Evolutionary conservation across 345 rosid genomes (phyloP).

Genomic region (Bruguiera gymnorhiza): DNA sequence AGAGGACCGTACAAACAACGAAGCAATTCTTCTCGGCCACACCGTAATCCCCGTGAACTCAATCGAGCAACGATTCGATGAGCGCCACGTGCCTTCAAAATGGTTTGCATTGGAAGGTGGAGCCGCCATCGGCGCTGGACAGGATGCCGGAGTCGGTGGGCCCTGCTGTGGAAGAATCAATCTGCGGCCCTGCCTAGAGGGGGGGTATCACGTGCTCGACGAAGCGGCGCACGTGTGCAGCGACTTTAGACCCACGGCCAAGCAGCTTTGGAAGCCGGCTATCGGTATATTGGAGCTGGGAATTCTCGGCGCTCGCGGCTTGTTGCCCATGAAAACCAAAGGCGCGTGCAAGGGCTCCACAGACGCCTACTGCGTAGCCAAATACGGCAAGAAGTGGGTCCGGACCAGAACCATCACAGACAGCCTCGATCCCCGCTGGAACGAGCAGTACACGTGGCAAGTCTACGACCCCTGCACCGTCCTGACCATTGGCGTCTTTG

Average conservation of each 20-base stretch:
- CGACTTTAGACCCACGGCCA: conserved; percentile 92
- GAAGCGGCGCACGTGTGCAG: conserved; percentile 99
- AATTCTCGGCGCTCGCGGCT: conserved; percentile 85
- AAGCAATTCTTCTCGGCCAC: conserved; percentile 51
- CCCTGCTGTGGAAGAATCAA: conserved; percentile 67
- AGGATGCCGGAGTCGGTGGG: conserved; percentile 15
- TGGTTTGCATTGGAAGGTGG: conserved; percentile 63
- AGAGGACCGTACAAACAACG: conserved; percentile 75
- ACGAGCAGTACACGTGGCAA: conserved; percentile 99
- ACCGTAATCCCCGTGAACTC: conserved; percentile 59
- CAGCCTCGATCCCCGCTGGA: conserved; percentile 96
- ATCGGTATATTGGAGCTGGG: conserved; percentile 85
- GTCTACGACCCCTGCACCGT: conserved; percentile 96
- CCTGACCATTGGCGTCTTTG: conserved; percentile 75
- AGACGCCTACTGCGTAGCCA: conserved; percentile 90
- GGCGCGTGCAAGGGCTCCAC: conserved; percentile 78
- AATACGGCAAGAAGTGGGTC: conserved; percentile 98
- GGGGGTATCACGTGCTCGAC: conserved; percentile 98
- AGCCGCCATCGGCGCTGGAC: conserved; percentile 21
- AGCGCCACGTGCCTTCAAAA: conserved; percentile 63
- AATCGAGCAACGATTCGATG: conserved; percentile 76
- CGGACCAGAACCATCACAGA: conserved; percentile 83
- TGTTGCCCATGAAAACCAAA: conserved; percentile 82
- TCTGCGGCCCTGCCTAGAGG: conserved; percentile 79
- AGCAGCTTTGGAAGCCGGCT: conserved; percentile 96